Evolutionary conservation across 2,329 filamentous ascomycete species (phyloP).

Genomic region (Fusarium acutatum): DNA sequence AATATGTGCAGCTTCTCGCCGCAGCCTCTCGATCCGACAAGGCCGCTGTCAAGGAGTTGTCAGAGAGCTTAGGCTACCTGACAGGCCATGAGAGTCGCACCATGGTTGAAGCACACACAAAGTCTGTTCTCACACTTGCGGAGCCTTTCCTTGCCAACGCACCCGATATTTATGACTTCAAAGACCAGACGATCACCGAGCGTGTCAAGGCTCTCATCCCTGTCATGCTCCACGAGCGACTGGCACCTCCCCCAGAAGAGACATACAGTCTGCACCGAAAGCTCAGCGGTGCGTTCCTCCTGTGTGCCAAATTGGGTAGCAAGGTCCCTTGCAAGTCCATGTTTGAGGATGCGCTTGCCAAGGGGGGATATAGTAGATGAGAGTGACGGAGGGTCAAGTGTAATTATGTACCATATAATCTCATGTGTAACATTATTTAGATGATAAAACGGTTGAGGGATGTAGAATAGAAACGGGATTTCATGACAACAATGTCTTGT

Average conservation of each 20-base stretch:
- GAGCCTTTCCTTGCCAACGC: conserved; percentile 85
- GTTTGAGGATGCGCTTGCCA: conserved; percentile 69
- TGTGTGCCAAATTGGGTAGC: conserved; percentile 88
- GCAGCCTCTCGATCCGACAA: conserved; percentile 80
- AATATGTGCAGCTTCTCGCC: conserved; percentile 81
- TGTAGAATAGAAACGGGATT: conserved; percentile 14
- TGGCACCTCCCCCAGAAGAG: conserved; percentile 94
- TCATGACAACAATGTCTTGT: neutral
- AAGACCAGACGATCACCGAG: conserved; percentile 95
- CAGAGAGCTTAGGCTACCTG: conserved; percentile 84
- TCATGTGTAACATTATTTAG: conserved; percentile 29
- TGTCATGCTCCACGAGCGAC: conserved; percentile 87
- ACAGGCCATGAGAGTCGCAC: conserved; percentile 85
- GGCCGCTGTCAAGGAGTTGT: conserved; percentile 70
- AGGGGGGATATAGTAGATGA: conserved; percentile 44
- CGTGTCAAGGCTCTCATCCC: conserved; percentile 89
- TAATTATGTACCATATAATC: conserved; percentile 26
- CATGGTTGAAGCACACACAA: conserved; percentile 92
- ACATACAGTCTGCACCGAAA: conserved; percentile 97
- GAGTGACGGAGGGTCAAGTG: neutral
- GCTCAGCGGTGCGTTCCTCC: conserved; percentile 90
- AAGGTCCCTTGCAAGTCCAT: conserved; percentile 81
- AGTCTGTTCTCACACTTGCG: conserved; percentile 86
- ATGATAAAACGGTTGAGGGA: conserved; percentile 1
- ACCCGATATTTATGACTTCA: conserved; percentile 89